Evolutionary conservation across 768 basidiomycete species (phyloP), one percentile per base, ranked within the genome.

Genomic region (Russula brevipes): DNA sequence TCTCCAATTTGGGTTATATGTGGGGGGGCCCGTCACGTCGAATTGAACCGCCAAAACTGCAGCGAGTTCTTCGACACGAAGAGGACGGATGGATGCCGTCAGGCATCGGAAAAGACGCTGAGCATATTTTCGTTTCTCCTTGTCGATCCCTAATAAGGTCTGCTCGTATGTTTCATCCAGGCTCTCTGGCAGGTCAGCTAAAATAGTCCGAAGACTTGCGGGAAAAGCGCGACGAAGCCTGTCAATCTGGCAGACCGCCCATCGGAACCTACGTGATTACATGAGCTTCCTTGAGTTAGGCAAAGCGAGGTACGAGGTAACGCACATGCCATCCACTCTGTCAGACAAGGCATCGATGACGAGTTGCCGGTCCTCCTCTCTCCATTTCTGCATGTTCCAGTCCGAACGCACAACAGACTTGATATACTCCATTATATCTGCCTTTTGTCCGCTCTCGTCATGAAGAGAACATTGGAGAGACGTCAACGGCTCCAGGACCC

Each of bases 141-240:
- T 7, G 0, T 51, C 61, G 1, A 62, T 62, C 0, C 42, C 24
- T 5, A 51, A n/a, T 14, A 62, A 31, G 0, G 35, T 45, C 1
- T n/a, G 55, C 1, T 36, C 24, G 12, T 62, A 62, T 14, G 61
- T 57, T 24, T 41, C 49, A 2, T 62, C 61, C 44, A 62, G 11
- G 0, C 33, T 52, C 14, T 44, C 8, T 0, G 61, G 61, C 2
- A 62, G 14, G 4, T 57, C 35, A 0, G 24, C 4, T 10, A 57
- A 31, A 17, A 42, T 19, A 3, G 2, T 4, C 24, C 36, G 19
- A 30, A 62, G 57, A 24, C 56, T 47, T 2, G 42, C 19, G 2
- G 61, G 44, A 4, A 57, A 45, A 16, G 11, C 30, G 3, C 35
- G 31, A 38, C 61, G 50, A 10, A 62, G 9, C 6, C 1, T 16